A percentile compares a stretch with the other conserved stretches of the same genome.
phyloP scores from a whole-genome alignment of 148 eudicot species.

The Silene uniflora region DNA sequence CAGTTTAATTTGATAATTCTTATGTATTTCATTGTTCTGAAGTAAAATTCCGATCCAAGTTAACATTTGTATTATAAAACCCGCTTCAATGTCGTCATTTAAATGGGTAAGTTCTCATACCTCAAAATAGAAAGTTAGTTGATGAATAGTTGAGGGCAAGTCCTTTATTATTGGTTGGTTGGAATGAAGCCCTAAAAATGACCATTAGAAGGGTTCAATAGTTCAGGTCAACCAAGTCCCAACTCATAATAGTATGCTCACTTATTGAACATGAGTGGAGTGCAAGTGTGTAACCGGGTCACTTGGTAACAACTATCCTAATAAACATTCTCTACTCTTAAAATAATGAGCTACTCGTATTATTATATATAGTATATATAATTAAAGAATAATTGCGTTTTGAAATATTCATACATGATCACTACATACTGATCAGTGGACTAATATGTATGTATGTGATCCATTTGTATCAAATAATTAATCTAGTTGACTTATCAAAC shows the following conservation, averaged over 20 bases:
- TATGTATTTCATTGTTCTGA: no score
- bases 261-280: not conserved
- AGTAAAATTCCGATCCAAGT: no score
- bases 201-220: not conserved
- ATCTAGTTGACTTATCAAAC: not conserved
- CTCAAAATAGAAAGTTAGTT: not conserved
- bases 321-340: not conserved
- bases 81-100: no score
- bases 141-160: not conserved
- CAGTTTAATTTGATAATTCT: no score
- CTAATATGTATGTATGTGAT: not conserved
- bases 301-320: not conserved
- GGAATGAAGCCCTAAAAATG: not conserved
- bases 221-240: not conserved
- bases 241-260: not conserved
- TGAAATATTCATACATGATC: not conserved
- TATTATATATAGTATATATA: no score
- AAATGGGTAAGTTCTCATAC: not conserved
- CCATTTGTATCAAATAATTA: not conserved
- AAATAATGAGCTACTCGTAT: not conserved
- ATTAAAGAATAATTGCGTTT: not conserved
- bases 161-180: not conserved
- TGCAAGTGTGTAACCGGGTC: not conserved
- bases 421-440: not conserved
- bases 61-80: no score